These are phyloP conservation scores for Geotrichum macrosporum DNA, from an alignment of 1,139 yeast genomes.

Conservation along the genomic window DNA sequence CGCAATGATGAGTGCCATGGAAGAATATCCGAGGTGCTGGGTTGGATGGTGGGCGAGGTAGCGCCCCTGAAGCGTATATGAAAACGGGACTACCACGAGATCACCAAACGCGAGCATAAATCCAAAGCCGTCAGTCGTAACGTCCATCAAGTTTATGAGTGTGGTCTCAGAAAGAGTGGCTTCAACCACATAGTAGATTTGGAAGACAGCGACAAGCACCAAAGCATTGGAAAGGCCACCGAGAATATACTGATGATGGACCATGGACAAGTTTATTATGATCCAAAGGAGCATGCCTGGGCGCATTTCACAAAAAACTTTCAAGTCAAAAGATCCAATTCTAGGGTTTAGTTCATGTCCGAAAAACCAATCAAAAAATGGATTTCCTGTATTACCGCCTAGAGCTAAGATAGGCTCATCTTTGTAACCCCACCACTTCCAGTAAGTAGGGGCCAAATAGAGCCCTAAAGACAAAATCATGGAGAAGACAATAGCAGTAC, in stretches of 20 bases:
- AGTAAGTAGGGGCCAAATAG: conserved; percentile 58
- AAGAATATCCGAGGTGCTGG: conserved; percentile 50
- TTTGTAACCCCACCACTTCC: no score
- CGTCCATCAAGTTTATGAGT: conserved; percentile 88
- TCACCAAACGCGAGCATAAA: conserved; percentile 95
- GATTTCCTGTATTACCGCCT: conserved; percentile 80
- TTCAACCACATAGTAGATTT: conserved; percentile 79
- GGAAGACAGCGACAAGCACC: conserved; percentile 61
- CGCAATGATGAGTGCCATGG: conserved; percentile 40
- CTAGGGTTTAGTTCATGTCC: conserved; percentile 95
- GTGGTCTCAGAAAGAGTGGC: conserved; percentile 93
- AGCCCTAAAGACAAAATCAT: conserved; percentile 58
- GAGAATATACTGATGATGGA: conserved; percentile 70
- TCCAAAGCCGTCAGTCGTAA: conserved; percentile 95
- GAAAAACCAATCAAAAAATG: conserved; percentile 88
- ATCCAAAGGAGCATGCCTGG: conserved; percentile 92
- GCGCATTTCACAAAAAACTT: conserved; percentile 85
- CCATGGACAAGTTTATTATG: conserved; percentile 68
- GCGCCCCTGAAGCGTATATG: conserved; percentile 81
- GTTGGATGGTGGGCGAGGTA: conserved; percentile 66
- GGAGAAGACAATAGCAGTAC: conserved; percentile 62
- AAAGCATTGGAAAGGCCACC: conserved; percentile 71
- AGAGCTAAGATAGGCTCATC: conserved; percentile 69
- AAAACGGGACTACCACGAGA: conserved; percentile 85
- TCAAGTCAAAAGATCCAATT: conserved; percentile 78